A percentile compares a stretch with the other conserved stretches of the same genome.
These are phyloP conservation scores for Amanita jacksonii DNA, from an alignment of 768 basidiomycete species.

Conservation along the genomic window DNA sequence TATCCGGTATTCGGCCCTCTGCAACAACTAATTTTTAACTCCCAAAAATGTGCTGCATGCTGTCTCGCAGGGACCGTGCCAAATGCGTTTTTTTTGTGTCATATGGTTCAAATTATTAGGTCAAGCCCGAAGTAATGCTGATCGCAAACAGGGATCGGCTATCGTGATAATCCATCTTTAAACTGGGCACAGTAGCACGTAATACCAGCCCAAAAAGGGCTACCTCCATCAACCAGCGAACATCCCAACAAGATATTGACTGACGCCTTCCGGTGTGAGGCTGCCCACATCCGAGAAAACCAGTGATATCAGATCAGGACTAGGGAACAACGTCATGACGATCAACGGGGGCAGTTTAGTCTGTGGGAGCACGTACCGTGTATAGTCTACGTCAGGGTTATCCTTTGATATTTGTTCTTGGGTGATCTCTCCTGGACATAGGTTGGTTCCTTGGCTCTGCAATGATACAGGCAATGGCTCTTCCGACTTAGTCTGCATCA, in stretches of 20 bases:
- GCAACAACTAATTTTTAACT: too few species aligned
- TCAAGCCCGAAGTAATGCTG: background rate
- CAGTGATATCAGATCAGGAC: constrained; percentile 87
- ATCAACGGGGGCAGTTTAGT: constrained; percentile 11
- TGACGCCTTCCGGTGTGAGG: constrained; percentile 86
- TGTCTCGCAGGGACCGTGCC: background rate
- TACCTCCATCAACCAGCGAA: constrained; percentile 53
- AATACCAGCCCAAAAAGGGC: background rate
- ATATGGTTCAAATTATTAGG: background rate
- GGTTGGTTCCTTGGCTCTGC: background rate
- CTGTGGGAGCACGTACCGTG: constrained; percentile 46
- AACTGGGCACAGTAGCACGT: background rate
- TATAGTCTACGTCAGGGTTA: constrained; percentile 91
- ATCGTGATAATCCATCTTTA: constrained; percentile 25
- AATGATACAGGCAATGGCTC: too few species aligned
- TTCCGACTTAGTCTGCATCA: too few species aligned
- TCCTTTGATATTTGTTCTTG: constrained; percentile 74
- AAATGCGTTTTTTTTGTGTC: too few species aligned
- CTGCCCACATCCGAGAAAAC: constrained; percentile 94
- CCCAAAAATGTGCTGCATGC: background rate
- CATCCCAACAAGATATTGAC: constrained; percentile 93
- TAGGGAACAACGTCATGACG: constrained; percentile 19
- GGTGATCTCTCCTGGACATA: constrained; percentile 45
- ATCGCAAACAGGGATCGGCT: constrained; percentile 22
- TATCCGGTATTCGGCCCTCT: too few species aligned